Evolutionary conservation across 768 basidiomycete genomes (phyloP), one percentile per base, ranked within the genome.

Genomic region (Gyrodon lividus): DNA sequence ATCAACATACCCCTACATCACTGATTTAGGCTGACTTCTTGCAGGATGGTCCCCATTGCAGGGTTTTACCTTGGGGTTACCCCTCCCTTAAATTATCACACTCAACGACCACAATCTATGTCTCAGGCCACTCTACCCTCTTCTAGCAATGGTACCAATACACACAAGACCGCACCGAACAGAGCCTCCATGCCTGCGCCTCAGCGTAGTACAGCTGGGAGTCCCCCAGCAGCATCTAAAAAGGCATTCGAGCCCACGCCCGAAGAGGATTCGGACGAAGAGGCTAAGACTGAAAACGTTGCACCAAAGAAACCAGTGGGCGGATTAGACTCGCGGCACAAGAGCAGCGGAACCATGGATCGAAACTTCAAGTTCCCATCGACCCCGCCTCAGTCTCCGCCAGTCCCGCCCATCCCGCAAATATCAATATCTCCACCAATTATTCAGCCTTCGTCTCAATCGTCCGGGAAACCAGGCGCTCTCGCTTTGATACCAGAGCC

Each of bases 31-130:
- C 37, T 39, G 37, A 24, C 44, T 33, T 20, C n/a, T 44, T 31
- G 1, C 51, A 92, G 90, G 63, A 92, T 96, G 88, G 81, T 95
- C 8, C 87, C 92, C 5, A 94, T 94, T 52, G 81, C 86, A 1
- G 74, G 78, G 16, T 92, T 83, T 65, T 92, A 92, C 62, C 83
- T 92, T n/a, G 89, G 89, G 17, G 77, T 82, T 13, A 80, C 73
- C n/a, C 77, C 80, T 0, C 70, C 72, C 2, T 68, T 82, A 2
- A 68, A 59, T 40, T 68, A 68, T 49, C 59, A 65, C 39, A 45
- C 62, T 3, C 70, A 74, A 43, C 78, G 87, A 5, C 82, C 86
- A 0, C 84, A 87, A 54, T 89, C 88, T 19, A 87, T 91, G 83
- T 90, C 88, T 0, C 85, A 87, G 66, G 79, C 81, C 3, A 74